Base-by-base conservation (phyloP, 306 rosid genomes). In the Lagenaria siceraria region DNA sequence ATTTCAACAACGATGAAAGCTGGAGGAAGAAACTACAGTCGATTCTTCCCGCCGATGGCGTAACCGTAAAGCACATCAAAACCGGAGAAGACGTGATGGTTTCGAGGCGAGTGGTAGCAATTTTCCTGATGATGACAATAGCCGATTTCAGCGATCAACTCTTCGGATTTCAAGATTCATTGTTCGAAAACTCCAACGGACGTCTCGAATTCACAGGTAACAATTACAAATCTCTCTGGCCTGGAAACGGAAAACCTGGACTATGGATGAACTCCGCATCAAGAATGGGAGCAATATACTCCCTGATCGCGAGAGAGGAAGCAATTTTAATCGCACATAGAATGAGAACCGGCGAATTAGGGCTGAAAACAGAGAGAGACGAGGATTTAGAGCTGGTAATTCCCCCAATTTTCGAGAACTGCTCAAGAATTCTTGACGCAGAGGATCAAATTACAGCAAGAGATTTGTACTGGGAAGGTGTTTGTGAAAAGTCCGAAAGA, bases 71-170 rank as follows among this genome's bases (percentile, higher is more conserved):
- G 84, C 96, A 95, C 42, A 90, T 95, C 17, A 88, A 85, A 8
- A 92, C 88, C 0, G 90, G 93, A 2, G 90, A 92, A 82, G 87
- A 76, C 13, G 90, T 95, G n/a, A 62, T 2, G 53, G 86, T 92
- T 63, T 90, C 97, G 0, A 89, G 97, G 55, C 85, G 96, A 61
- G 51, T 92, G 3, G 86, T 92, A 6, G 97, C 89, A 2, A 33
- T 85, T 65, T 95, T 95, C 59, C 72, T 95, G 8, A 19, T 88
- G 89, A 88, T 90, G 93, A 95, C 98, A 3, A 81, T 92, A 82
- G 97, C 97, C 1, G 97, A 90, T 87, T 95, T 95, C 79, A 87
- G 93, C 31, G 96, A 92, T 24, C 98, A 95, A 69, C 75, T 84
- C 7, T 90, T 87, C 69, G 79, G 97, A 29, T 95, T 92, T 21